These are phyloP conservation scores for Cladosporium halotolerans DNA, from an alignment of 2,329 filamentous ascomycete genomes.

Conservation along the genomic window DNA sequence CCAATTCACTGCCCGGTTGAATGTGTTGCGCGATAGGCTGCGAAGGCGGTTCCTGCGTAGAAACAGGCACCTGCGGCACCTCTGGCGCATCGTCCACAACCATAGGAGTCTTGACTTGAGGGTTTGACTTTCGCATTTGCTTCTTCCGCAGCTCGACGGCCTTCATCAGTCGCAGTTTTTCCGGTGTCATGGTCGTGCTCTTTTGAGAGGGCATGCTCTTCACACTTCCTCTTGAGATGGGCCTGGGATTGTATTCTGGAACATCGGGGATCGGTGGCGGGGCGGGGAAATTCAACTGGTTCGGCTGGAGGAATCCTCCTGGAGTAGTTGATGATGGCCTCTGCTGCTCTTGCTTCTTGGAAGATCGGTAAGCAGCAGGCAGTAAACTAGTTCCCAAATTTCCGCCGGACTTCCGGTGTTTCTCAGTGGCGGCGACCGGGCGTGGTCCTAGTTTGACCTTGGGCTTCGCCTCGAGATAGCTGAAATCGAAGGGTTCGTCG, in stretches of 20 bases:
- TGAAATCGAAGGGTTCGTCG: constrained; percentile 37
- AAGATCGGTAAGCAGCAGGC: constrained; percentile 22
- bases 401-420: constrained; percentile 2
- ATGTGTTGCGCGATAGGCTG: not conserved
- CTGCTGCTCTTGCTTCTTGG: constrained; percentile 27
- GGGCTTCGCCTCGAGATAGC: constrained; percentile 53
- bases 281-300: not conserved
- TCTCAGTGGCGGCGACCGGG: constrained; percentile 1
- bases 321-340: constrained; percentile 33
- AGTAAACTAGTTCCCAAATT: constrained; percentile 40
- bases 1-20: not conserved
- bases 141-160: constrained; percentile 85
- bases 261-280: constrained; percentile 32
- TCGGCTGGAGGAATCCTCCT: constrained; percentile 10
- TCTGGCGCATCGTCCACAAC: constrained; percentile 15
- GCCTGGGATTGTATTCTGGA: constrained; percentile 28
- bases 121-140: constrained; percentile 49
- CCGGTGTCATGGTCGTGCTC: constrained; percentile 59
- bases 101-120: constrained; percentile 8
- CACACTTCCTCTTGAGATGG: constrained; percentile 30
- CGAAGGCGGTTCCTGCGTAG: not conserved
- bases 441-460: constrained; percentile 88
- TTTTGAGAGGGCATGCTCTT: constrained; percentile 40
- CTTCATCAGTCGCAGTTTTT: constrained; percentile 90
- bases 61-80: not conserved